A percentile compares a stretch with the other conserved stretches of the same genome.
These are phyloP conservation scores for Copromyces sp. DNA, from an alignment of 495 filamentous ascomycete species.

Conservation along the genomic window DNA sequence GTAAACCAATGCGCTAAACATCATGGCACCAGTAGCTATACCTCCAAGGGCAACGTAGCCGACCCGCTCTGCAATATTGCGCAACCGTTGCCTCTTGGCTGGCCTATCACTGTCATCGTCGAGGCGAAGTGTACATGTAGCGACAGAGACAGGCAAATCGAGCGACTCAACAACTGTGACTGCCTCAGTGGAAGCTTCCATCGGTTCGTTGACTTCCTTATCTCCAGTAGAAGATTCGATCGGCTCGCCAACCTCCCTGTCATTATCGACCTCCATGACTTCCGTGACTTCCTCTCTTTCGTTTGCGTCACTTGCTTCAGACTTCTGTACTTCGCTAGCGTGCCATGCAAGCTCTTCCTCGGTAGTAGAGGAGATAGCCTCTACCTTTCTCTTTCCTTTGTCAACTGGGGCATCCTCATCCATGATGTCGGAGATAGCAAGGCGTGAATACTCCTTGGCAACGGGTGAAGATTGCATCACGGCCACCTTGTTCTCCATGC, in stretches of 20 bases:
- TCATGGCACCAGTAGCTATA: constrained; percentile 27
- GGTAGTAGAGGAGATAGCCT: constrained; percentile 25
- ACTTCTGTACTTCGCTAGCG: background rate
- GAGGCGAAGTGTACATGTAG: background rate
- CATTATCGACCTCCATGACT: background rate
- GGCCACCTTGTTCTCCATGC: constrained; percentile 25
- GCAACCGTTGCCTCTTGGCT: constrained; percentile 24
- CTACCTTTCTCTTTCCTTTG: constrained; percentile 23
- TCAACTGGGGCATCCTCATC: background rate
- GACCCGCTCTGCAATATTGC: constrained; percentile 25
- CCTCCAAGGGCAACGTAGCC: constrained; percentile 33
- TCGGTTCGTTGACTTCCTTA: background rate
- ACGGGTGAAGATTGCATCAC: background rate
- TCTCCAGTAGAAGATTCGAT: background rate
- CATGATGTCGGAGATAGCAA: constrained; percentile 1
- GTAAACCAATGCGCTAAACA: constrained; percentile 29
- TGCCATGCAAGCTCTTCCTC: constrained; percentile 16
- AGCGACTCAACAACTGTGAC: background rate
- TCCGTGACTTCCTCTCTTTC: background rate
- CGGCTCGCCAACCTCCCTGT: background rate
- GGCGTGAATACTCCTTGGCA: background rate
- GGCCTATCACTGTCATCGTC: constrained; percentile 7
- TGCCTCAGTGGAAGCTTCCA: background rate
- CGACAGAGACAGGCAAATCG: background rate
- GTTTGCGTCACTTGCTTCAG: background rate